These are phyloP conservation scores for Raphanus raphanistrum DNA, from an alignment of 345 rosid species.

Conservation along the genomic window DNA sequence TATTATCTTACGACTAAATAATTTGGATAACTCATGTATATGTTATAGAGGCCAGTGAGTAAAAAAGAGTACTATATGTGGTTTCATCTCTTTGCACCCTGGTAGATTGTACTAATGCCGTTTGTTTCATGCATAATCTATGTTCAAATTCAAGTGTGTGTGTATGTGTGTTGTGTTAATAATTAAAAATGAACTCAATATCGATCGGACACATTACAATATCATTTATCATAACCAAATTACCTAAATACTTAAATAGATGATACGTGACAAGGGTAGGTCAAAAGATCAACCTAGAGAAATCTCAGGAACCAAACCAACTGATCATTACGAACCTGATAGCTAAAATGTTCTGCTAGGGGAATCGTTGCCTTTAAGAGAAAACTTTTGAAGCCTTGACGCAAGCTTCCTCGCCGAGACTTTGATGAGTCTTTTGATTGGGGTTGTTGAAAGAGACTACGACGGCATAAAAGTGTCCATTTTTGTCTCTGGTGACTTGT, in stretches of 20 bases:
- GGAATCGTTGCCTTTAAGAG: too few species aligned
- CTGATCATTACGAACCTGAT: slow-evolving; percentile 46
- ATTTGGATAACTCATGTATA: neutral
- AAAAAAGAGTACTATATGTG: too few species aligned
- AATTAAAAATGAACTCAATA: neutral
- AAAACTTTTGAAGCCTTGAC: slow-evolving; percentile 60
- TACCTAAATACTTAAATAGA: neutral
- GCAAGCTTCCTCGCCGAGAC: slow-evolving; percentile 80
- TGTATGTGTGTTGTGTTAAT: neutral
- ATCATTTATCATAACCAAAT: neutral
- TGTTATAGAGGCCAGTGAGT: too few species aligned
- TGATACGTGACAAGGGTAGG: neutral
- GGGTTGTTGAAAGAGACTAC: neutral
- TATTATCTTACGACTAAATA: neutral
- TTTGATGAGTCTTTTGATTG: neutral
- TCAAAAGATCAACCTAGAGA: neutral
- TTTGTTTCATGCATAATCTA: neutral
- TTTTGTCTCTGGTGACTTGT: neutral
- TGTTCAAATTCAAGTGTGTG: neutral
- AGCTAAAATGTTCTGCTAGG: slow-evolving; percentile 44
- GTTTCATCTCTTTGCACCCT: too few species aligned
- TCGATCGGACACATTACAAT: neutral
- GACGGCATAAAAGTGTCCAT: neutral
- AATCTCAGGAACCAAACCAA: slow-evolving; percentile 8
- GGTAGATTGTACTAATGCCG: too few species aligned